These are phyloP conservation scores for Diaporthe citrichinensis DNA, from an alignment of 2,329 filamentous ascomycete species.

Conservation along the genomic window DNA sequence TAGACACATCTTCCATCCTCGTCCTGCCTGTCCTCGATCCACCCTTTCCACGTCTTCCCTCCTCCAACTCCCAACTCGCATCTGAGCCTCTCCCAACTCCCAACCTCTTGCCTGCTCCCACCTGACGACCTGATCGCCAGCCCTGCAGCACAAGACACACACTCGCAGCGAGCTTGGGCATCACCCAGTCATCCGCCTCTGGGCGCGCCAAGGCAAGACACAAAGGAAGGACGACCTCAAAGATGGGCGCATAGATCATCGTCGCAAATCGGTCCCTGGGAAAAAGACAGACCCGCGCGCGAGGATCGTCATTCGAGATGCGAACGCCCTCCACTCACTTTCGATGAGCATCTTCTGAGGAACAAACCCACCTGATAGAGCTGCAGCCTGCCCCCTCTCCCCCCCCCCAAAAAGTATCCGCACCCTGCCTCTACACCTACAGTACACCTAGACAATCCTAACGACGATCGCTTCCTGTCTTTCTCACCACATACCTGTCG, in stretches of 20 bases:
- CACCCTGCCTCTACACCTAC: constrained; percentile 5
- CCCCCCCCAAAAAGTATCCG: background rate
- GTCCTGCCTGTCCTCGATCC: constrained; percentile 31
- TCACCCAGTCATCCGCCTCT: constrained; percentile 6
- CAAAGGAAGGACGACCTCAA: constrained; percentile 29
- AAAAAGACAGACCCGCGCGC: constrained; percentile 31
- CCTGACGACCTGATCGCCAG: constrained; percentile 24
- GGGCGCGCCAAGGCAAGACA: constrained; percentile 32
- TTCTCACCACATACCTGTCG: constrained; percentile 26
- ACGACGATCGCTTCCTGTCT: constrained; percentile 35
- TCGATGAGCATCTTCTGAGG: constrained; percentile 31
- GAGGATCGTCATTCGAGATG: constrained; percentile 35
- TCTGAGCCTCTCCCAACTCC: constrained; percentile 12
- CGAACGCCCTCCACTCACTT: constrained; percentile 26
- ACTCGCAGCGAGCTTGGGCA: constrained; percentile 28
- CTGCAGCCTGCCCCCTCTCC: constrained; percentile 8
- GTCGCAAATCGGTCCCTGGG: constrained; percentile 34
- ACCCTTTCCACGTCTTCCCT: constrained; percentile 30
- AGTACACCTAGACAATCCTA: constrained; percentile 9
- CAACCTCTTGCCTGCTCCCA: constrained; percentile 19
- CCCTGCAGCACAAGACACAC: constrained; percentile 7
- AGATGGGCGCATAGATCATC: constrained; percentile 41
- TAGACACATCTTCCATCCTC: constrained; percentile 31
- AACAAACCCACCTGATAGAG: constrained; percentile 24
- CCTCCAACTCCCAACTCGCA: constrained; percentile 31